These are phyloP conservation scores for Penicillium sp. DNA, from an alignment of 2,329 filamentous ascomycete genomes.

Conservation along the genomic window DNA sequence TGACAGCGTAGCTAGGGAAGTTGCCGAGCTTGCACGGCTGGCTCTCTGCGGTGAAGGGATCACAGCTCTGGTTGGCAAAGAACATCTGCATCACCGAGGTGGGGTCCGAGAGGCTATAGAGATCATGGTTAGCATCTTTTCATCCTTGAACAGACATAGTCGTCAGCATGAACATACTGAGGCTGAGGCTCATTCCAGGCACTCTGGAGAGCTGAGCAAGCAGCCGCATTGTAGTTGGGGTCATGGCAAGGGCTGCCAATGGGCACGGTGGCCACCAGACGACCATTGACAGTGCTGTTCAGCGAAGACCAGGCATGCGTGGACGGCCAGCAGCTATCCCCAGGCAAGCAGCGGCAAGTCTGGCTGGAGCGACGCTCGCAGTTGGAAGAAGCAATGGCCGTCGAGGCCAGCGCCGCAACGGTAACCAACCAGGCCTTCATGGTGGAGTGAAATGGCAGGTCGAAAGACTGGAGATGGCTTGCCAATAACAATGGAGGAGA, in stretches of 20 bases:
- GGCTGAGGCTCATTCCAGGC: constrained; percentile 32
- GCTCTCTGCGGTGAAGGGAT: constrained; percentile 31
- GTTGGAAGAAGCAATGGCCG: constrained; percentile 4
- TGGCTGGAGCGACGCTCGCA: not conserved
- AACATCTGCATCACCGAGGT: constrained; percentile 38
- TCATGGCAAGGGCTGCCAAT: constrained; percentile 42
- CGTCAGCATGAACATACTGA: constrained; percentile 23
- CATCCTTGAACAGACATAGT: not conserved
- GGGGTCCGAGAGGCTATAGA: constrained; percentile 26
- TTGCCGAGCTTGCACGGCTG: constrained; percentile 33
- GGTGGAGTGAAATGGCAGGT: constrained; percentile 10
- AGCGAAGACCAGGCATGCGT: constrained; percentile 35
- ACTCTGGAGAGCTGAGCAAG: constrained; percentile 22
- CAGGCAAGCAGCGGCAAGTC: constrained; percentile 34
- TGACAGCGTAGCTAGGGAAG: constrained; percentile 38
- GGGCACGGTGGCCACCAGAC: constrained; percentile 42
- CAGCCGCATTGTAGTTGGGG: constrained; percentile 26
- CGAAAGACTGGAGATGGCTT: not conserved
- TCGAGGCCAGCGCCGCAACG: constrained; percentile 18
- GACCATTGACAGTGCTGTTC: constrained; percentile 42
- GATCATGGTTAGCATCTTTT: not conserved
- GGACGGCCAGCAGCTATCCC: constrained; percentile 43
- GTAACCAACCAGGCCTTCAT: constrained; percentile 30
- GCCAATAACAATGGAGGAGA: constrained; percentile 1
- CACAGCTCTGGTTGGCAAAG: constrained; percentile 37